Conservation (phyloP, 2,329 filamentous ascomycete species). For the Parastagonospora avenae region DNA sequence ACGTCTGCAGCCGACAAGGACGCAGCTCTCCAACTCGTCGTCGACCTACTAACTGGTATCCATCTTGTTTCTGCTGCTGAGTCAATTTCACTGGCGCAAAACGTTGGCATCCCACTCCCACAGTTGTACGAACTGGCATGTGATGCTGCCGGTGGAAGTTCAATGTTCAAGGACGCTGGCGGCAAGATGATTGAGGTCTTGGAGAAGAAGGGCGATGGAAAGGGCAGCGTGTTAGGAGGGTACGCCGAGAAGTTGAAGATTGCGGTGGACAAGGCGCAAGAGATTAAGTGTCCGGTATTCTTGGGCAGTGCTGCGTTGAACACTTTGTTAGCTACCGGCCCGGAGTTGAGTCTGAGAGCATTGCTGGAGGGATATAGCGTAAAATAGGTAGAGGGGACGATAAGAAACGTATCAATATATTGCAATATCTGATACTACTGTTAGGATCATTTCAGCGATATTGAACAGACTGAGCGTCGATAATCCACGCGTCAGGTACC, state of each 20-base stretch:
- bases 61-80: conserved; percentile 46
- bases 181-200: conserved; percentile 39
- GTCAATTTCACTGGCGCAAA: conserved; percentile 44
- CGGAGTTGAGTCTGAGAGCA: conserved; percentile 21
- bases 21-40: conserved; percentile 43
- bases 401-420: not conserved
- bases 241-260: conserved; percentile 32
- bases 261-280: conserved; percentile 40
- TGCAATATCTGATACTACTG: not conserved
- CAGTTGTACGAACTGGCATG: conserved; percentile 45
- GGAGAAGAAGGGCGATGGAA: conserved; percentile 31
- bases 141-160: conserved; percentile 46
- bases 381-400: not conserved
- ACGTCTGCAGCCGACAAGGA: conserved; percentile 33
- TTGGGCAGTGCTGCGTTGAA: conserved; percentile 41
- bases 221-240: conserved; percentile 19
- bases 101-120: conserved; percentile 42
- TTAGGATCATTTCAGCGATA: too few species aligned
- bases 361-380: conserved; percentile 32
- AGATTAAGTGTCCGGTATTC: conserved; percentile 42
- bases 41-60: conserved; percentile 41
- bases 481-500: too few species aligned
- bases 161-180: conserved; percentile 40
- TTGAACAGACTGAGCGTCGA: too few species aligned
- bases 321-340: conserved; percentile 34